A percentile compares a stretch with the other conserved stretches of the same genome.
Conservation (phyloP, 208 protist species). For the Balamuthia mandrillaris region DNA sequence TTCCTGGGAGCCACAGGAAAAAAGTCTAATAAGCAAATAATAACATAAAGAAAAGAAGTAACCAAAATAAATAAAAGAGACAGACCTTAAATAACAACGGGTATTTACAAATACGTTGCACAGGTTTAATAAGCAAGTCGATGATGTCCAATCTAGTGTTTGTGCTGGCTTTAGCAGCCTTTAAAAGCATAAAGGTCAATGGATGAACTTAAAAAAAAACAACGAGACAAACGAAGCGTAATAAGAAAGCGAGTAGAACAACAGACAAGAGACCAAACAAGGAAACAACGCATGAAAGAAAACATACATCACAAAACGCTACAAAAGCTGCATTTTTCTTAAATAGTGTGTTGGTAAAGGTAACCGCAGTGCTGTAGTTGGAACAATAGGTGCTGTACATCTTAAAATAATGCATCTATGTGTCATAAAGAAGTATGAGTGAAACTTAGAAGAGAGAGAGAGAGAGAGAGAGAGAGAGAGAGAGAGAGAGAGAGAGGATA, state of each 20-base stretch:
- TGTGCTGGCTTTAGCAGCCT: background rate
- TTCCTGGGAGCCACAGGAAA: background rate
- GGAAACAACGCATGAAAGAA: background rate
- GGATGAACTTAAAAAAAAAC: background rate
- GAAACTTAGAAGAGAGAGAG: background rate
- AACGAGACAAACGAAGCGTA: background rate
- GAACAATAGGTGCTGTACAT: constrained; percentile 21
- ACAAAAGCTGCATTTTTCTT: background rate
- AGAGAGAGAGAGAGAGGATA: background rate
- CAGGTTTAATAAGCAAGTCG: constrained; percentile 2
- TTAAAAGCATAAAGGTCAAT: background rate
- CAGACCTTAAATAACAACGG: background rate
- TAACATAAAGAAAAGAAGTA: background rate
- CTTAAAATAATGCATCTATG: constrained; percentile 3
- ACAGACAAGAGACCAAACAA: background rate
- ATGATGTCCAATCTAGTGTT: background rate
- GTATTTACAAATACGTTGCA: constrained; percentile 26
- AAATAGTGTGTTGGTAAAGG: background rate
- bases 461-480: background rate
- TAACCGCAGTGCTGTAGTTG: background rate
- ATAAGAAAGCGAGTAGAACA: background rate
- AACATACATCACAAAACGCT: background rate
- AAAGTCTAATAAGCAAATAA: background rate
- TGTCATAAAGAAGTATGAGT: background rate
- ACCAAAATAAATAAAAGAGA: too few species aligned